These are phyloP conservation scores for Dactylellina haptotyla DNA, from an alignment of 2,329 filamentous ascomycete species.

Conservation along the genomic window DNA sequence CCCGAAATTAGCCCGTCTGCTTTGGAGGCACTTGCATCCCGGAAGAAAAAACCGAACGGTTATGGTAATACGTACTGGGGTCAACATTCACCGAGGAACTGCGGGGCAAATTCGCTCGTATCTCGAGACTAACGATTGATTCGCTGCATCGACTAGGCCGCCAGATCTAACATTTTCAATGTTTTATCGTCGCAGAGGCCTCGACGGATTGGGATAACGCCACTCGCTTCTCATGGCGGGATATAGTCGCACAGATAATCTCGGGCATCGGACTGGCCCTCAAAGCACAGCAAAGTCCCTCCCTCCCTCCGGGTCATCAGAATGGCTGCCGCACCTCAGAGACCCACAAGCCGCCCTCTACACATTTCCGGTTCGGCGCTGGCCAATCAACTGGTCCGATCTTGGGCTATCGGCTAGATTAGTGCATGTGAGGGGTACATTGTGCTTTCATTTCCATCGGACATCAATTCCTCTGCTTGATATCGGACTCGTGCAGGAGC, in stretches of 20 bases:
- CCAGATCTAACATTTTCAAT: constrained; percentile 41
- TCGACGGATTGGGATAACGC: constrained; percentile 51
- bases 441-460: constrained; percentile 8
- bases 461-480: constrained; percentile 1
- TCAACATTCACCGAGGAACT: background rate
- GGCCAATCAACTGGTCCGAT: background rate
- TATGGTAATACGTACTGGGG: constrained; percentile 27
- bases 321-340: constrained; percentile 11
- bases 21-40: constrained; percentile 26
- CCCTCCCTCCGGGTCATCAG: background rate
- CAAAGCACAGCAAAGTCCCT: background rate
- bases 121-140: background rate
- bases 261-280: constrained; percentile 2
- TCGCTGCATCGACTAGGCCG: constrained; percentile 29
- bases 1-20: constrained; percentile 33
- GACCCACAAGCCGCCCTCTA: constrained; percentile 14
- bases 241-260: constrained; percentile 43
- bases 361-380: constrained; percentile 3
- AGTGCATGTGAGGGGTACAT: no score
- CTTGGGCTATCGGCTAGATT: constrained; percentile 8
- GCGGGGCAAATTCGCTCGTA: constrained; percentile 1
- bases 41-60: background rate
- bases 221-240: constrained; percentile 8
- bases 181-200: constrained; percentile 9
- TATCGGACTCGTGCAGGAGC: constrained; percentile 10